A percentile compares a stretch with the other conserved stretches of the same genome.
phyloP scores from a whole-genome alignment of 768 basidiomycete species.

The Lactifluus piperatus region DNA sequence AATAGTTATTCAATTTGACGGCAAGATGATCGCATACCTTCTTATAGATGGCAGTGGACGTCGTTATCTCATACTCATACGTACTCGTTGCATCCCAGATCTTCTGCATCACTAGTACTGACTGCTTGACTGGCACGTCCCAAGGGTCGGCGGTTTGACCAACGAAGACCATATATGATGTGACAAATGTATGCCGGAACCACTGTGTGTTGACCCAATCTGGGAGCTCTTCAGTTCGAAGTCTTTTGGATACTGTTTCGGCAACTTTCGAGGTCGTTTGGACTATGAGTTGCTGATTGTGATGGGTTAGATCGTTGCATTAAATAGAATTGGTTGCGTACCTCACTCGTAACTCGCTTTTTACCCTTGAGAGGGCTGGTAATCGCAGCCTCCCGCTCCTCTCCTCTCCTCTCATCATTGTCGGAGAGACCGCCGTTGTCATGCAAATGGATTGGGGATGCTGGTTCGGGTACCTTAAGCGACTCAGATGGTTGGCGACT shows the following conservation, averaged over 20 bases:
- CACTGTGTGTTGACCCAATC: neutral
- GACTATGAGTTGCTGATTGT: no score
- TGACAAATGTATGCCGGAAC: neutral
- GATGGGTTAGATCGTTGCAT: no score
- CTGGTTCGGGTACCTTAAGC: no score
- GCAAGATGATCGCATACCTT: neutral
- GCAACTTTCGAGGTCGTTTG: no score
- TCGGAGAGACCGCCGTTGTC: neutral
- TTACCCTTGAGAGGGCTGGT: neutral
- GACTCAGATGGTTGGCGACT: no score
- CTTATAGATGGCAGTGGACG: neutral
- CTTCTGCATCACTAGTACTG: neutral
- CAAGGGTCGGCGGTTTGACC: neutral
- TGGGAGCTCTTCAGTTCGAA: neutral
- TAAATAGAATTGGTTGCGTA: neutral
- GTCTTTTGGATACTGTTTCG: neutral
- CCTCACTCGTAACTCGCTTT: neutral
- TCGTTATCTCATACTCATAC: neutral
- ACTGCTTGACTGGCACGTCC: neutral
- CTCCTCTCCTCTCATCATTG: neutral
- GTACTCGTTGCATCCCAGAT: neutral
- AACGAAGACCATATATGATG: neutral
- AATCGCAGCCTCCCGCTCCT: neutral
- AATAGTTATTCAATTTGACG: no score
- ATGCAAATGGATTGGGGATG: neutral